phyloP scores from a whole-genome alignment of 2,329 filamentous ascomycete genomes.

The Nigrograna mackinnonii region DNA sequence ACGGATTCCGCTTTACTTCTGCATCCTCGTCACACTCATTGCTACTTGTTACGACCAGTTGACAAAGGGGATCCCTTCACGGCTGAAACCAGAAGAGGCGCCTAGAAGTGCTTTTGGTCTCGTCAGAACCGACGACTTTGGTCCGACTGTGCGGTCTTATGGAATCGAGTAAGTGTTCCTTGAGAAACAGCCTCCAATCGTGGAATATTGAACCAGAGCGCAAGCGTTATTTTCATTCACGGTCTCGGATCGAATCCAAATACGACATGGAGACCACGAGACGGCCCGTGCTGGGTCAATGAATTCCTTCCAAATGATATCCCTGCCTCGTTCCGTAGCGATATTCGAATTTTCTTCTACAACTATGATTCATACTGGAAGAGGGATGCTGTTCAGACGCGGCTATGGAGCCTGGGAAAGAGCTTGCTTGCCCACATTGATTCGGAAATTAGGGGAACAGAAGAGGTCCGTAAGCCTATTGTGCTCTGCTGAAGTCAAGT shows the following conservation, averaged over 20 bases:
- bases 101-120: conserved; percentile 9
- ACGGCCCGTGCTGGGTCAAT: conserved; percentile 6
- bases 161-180: conserved; percentile 11
- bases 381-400: conserved; percentile 9
- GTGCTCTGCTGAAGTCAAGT: background rate
- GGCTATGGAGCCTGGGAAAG: conserved; percentile 7
- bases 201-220: background rate
- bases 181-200: too few species aligned
- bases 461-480: conserved; percentile 3
- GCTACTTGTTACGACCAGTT: conserved; percentile 7
- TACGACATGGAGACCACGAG: conserved; percentile 8
- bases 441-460: conserved; percentile 4
- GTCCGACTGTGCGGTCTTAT: conserved; percentile 1
- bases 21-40: conserved; percentile 6
- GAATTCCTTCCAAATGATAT: conserved; percentile 11
- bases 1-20: conserved; percentile 7
- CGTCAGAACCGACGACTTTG: conserved; percentile 4
- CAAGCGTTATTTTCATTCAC: conserved; percentile 11
- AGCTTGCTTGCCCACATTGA: conserved; percentile 4
- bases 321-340: conserved; percentile 5
- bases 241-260: conserved; percentile 11
- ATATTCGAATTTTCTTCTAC: conserved; percentile 11
- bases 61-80: conserved; percentile 8
- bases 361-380: conserved; percentile 13
- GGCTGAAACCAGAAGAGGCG: conserved; percentile 2